These are phyloP conservation scores for Lactifluus subvellereus DNA, from an alignment of 768 basidiomycete species.

Conservation along the genomic window DNA sequence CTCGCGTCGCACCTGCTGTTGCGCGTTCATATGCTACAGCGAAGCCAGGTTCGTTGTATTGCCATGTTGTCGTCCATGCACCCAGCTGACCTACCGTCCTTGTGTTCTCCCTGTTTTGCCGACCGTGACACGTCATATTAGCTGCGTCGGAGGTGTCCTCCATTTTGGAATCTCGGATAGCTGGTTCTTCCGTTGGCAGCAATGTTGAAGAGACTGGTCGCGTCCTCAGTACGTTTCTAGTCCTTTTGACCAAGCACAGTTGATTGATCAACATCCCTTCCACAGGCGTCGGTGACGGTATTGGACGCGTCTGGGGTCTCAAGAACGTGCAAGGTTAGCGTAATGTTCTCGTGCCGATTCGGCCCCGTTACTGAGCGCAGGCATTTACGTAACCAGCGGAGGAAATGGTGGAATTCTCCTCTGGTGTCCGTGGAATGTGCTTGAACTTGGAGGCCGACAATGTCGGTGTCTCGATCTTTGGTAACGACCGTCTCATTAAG, in stretches of 20 bases:
- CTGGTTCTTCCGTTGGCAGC: slow-evolving; percentile 82
- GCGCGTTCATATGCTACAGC: slow-evolving; percentile 94
- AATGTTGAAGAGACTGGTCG: slow-evolving; percentile 99
- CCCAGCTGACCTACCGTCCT: slow-evolving; percentile 22
- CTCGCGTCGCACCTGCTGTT: slow-evolving; percentile 43
- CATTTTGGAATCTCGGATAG: slow-evolving; percentile 97
- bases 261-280: slow-evolving; percentile 21
- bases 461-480: slow-evolving; percentile 99
- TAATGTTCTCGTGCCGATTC: slow-evolving; percentile 25
- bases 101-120: slow-evolving; percentile 29
- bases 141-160: slow-evolving; percentile 99
- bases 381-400: slow-evolving; percentile 55
- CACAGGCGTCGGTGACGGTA: slow-evolving; percentile 98
- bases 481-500: slow-evolving; percentile 97
- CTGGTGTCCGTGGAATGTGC: slow-evolving; percentile 99
- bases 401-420: slow-evolving; percentile 99
- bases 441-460: slow-evolving; percentile 99
- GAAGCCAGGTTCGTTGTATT: slow-evolving; percentile 74
- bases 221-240: slow-evolving; percentile 75
- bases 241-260: slow-evolving; percentile 10
- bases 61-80: neutral
- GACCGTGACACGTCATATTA: slow-evolving; percentile 39
- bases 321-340: slow-evolving; percentile 88
- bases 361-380: slow-evolving; percentile 24
- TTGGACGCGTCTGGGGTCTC: slow-evolving; percentile 98